Conservation (phyloP, 2,329 filamentous ascomycete genomes). For the Tolypocladium amazonense region DNA sequence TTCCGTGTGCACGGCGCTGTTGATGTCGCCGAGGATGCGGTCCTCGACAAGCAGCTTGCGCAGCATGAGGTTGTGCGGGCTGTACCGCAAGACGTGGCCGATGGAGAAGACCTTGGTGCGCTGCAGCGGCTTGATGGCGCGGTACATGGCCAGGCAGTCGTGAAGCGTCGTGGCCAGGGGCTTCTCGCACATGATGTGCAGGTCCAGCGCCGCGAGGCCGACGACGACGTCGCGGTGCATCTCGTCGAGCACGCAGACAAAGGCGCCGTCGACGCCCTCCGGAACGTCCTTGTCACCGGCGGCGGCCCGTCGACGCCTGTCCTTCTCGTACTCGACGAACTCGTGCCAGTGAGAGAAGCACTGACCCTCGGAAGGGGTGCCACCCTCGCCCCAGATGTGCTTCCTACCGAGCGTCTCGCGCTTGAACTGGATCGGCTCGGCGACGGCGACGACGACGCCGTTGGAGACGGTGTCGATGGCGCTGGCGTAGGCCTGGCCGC, state of each 20-base stretch:
- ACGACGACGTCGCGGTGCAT: slow-evolving; percentile 75
- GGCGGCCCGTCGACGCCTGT: slow-evolving; percentile 43
- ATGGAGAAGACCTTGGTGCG: slow-evolving; percentile 62
- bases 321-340: slow-evolving; percentile 62
- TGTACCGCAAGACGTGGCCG: slow-evolving; percentile 88
- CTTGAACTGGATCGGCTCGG: slow-evolving; percentile 73
- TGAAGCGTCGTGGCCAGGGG: slow-evolving; percentile 70
- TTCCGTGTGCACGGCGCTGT: slow-evolving; percentile 84
- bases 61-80: slow-evolving; percentile 80
- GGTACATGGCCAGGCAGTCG: slow-evolving; percentile 69
- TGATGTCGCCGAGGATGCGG: slow-evolving; percentile 68
- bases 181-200: slow-evolving; percentile 95
- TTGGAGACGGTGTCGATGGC: slow-evolving; percentile 55
- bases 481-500: slow-evolving; percentile 63
- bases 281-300: slow-evolving; percentile 35
- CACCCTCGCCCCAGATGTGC: slow-evolving; percentile 57
- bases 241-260: slow-evolving; percentile 70
- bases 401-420: slow-evolving; percentile 56
- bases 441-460: slow-evolving; percentile 65
- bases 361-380: slow-evolving; percentile 45
- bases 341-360: slow-evolving; percentile 65
- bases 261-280: slow-evolving; percentile 50
- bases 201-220: slow-evolving; percentile 54
- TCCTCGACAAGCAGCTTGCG: slow-evolving; percentile 68
- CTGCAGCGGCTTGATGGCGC: slow-evolving; percentile 32